Evolutionary conservation across 2,329 filamentous ascomycete genomes (phyloP).

Genomic region (Elsinoe batatas): DNA sequence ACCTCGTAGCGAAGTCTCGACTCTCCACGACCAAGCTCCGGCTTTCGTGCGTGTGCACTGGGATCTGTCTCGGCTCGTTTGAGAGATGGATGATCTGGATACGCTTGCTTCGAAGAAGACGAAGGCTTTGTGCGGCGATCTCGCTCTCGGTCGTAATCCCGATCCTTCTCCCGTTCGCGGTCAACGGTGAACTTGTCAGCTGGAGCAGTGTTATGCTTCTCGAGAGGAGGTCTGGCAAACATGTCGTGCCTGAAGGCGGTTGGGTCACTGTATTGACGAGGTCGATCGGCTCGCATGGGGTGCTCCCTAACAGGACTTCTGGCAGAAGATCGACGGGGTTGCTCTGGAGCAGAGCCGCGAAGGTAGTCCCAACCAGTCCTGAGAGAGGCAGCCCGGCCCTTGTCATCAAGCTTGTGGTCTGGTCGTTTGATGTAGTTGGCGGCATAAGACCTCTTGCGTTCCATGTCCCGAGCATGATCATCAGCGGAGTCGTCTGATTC

Average conservation of each 20-base stretch:
- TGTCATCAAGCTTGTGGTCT: slow-evolving; percentile 18
- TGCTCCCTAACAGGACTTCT: slow-evolving; percentile 26
- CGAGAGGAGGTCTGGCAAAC: slow-evolving; percentile 1
- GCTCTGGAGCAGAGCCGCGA: not conserved
- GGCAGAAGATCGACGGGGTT: slow-evolving; percentile 3
- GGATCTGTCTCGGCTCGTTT: slow-evolving; percentile 5
- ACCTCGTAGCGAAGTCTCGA: slow-evolving; percentile 5
- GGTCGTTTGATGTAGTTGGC: slow-evolving; percentile 18
- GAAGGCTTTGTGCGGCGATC: not conserved
- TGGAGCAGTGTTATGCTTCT: slow-evolving; percentile 19
- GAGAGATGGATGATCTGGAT: not conserved
- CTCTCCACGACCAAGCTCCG: not conserved
- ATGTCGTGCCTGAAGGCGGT: not conserved
- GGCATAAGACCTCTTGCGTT: slow-evolving; percentile 15
- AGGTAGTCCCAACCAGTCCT: not conserved
- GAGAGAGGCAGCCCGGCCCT: not conserved
- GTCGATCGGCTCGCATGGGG: slow-evolving; percentile 19
- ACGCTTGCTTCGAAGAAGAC: not conserved
- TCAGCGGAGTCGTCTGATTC: slow-evolving; percentile 11
- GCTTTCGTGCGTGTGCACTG: not conserved
- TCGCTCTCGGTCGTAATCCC: slow-evolving; percentile 11
- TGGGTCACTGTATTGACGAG: slow-evolving; percentile 20
- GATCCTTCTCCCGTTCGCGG: slow-evolving; percentile 10
- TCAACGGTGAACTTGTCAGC: slow-evolving; percentile 23
- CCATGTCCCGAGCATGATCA: slow-evolving; percentile 18